These are phyloP conservation scores for Besnoitia besnoiti DNA, from an alignment of 169 alveolate species.

Conservation along the genomic window DNA sequence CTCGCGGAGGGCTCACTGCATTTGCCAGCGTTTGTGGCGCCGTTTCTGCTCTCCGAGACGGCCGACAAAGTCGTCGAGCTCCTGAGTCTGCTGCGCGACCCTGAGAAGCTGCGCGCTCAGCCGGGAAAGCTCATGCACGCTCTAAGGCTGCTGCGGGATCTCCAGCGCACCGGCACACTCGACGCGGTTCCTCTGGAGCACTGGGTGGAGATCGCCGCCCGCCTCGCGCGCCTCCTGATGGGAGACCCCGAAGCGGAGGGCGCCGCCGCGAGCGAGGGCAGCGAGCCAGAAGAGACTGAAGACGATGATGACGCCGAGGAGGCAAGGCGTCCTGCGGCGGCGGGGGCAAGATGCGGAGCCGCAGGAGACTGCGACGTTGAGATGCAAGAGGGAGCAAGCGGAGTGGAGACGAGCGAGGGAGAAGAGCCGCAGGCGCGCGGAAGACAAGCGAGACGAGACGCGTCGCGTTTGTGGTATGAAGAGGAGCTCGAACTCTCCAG, in stretches of 20 bases:
- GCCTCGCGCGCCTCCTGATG: slow-evolving; percentile 20
- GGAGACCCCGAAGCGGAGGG: background rate
- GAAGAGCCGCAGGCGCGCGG: background rate
- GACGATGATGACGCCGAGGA: background rate
- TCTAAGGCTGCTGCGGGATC: background rate
- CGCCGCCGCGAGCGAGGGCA: background rate
- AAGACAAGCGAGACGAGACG: background rate
- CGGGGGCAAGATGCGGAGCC: background rate
- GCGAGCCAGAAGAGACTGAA: background rate
- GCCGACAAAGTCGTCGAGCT: slow-evolving; percentile 24
- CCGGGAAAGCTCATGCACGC: background rate
- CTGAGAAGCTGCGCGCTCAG: background rate
- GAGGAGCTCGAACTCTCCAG: too few relatives aligned
- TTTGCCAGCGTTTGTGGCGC: slow-evolving; percentile 35
- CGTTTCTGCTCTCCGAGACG: slow-evolving; percentile 18
- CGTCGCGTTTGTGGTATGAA: too few relatives aligned
- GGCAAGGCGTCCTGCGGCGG: background rate
- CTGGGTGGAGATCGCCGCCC: slow-evolving; percentile 14
- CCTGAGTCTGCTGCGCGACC: slow-evolving; percentile 7
- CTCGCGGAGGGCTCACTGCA: slow-evolving; percentile 27
- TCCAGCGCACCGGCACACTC: background rate
- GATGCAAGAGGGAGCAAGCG: background rate
- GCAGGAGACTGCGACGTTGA: background rate
- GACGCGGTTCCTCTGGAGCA: background rate
- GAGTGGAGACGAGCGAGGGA: background rate